phyloP scores from a whole-genome alignment of 2,329 filamentous ascomycete species.

The Paraphaeosphaeria sporulosa region DNA sequence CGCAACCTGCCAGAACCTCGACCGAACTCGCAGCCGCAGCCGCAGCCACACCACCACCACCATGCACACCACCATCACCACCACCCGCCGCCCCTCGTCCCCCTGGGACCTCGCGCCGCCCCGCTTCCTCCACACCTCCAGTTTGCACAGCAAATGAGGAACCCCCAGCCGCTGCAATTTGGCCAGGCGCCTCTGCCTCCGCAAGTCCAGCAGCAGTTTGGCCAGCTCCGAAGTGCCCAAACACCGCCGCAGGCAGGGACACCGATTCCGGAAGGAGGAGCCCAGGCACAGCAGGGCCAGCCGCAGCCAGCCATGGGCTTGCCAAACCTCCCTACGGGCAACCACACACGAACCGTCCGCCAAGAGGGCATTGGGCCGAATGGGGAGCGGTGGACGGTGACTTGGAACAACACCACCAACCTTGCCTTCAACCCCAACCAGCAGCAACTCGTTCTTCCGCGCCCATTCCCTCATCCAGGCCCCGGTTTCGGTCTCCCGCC shows the following conservation, averaged over 20 bases:
- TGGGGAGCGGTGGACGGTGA: conserved; percentile 62
- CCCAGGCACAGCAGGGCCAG: conserved; percentile 15
- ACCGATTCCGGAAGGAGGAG: conserved; percentile 18
- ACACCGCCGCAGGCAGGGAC: conserved; percentile 13
- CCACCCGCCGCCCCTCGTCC: conserved; percentile 20
- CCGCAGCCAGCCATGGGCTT: conserved; percentile 15
- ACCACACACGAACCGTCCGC: conserved; percentile 53
- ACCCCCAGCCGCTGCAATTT: conserved; percentile 20
- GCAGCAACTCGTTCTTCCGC: conserved; percentile 32
- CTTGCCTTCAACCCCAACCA: conserved; percentile 31
- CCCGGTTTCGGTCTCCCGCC: conserved; percentile 29
- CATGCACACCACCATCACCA: conserved; percentile 22
- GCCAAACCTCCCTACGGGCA: conserved; percentile 24
- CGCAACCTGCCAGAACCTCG: conserved; percentile 35
- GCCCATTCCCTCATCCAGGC: conserved; percentile 30
- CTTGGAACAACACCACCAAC: conserved; percentile 56
- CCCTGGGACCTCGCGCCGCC: conserved; percentile 13
- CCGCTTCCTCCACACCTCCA: conserved; percentile 7
- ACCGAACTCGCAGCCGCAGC: conserved; percentile 35
- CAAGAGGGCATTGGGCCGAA: conserved; percentile 61
- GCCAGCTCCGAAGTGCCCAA: conserved; percentile 22
- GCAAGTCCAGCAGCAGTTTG: conserved; percentile 20
- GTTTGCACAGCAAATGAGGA: conserved; percentile 3
- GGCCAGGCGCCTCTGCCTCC: conserved; percentile 7
- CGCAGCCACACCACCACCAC: conserved; percentile 26